Percentiles rank a stretch among this genome's conserved stretches.
Evolutionary conservation across 2,329 filamentous ascomycete genomes (phyloP).

Genomic region (Zalaria obscura): DNA sequence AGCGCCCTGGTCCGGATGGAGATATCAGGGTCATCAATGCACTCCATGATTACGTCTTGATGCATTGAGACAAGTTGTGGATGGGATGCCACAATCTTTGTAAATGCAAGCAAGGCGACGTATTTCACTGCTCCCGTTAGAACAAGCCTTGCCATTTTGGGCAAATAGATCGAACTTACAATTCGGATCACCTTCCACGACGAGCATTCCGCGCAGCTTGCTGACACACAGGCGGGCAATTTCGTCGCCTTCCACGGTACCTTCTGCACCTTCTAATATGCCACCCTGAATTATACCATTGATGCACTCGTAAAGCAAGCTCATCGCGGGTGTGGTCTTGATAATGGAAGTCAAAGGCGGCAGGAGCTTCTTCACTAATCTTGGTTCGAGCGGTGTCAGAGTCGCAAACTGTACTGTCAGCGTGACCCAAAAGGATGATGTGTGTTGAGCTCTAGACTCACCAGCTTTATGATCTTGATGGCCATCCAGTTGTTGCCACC

Average conservation of each 20-base stretch:
- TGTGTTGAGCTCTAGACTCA: conserved; percentile 26
- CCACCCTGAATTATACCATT: conserved; percentile 96
- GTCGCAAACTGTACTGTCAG: conserved; percentile 63
- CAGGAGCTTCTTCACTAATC: conserved; percentile 78
- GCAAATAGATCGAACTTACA: conserved; percentile 39
- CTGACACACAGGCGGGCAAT: conserved; percentile 84
- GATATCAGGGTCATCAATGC: conserved; percentile 89
- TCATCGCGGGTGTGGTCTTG: conserved; percentile 91
- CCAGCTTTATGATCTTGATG: conserved; percentile 96
- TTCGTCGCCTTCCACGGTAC: conserved; percentile 71
- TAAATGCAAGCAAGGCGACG: conserved; percentile 86
- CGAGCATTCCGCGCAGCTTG: conserved; percentile 87
- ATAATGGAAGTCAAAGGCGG: conserved; percentile 88
- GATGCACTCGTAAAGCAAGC: conserved; percentile 94
- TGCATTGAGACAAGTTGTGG: conserved; percentile 80
- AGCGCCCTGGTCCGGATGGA: conserved; percentile 88
- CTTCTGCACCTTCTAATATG: conserved; percentile 71
- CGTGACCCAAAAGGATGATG: conserved; percentile 5
- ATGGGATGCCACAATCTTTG: conserved; percentile 83
- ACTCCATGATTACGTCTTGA: conserved; percentile 91
- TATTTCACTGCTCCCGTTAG: conserved; percentile 61
- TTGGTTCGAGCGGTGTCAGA: conserved; percentile 79
- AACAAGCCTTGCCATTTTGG: background rate
- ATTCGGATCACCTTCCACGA: conserved; percentile 86
- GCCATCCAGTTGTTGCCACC: conserved; percentile 99